Base-by-base conservation (phyloP, 1,284 basidiomycete species). In the Ceraceosorus bombacis region DNA sequence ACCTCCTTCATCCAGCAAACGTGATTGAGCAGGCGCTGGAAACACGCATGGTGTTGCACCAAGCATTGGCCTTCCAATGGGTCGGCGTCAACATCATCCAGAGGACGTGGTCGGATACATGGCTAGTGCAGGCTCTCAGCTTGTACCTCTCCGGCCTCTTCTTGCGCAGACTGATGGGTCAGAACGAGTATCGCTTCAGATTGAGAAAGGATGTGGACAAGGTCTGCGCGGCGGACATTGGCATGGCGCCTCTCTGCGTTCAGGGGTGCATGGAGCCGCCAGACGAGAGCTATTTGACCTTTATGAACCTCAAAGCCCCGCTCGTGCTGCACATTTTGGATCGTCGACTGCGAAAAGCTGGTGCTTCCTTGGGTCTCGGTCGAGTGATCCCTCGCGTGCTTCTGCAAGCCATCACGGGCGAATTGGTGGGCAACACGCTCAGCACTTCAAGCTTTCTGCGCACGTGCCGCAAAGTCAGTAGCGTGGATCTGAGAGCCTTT, bases 141-240 rank as follows among this genome's bases (percentile, higher is more conserved):
- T 82, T 92, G 41, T 94, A 96, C 78, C 88, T 98, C 73, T 88
- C 89, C 36, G 87, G 88, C 10, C 83, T 94, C 52, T 97, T 91
- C 80, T 81, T 95, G 67, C 85, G 88, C 59, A 88, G 88, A 72
- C 80, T 94, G 5, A 82, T 96, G 64, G 95, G 95, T 27, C 95
- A 89, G 79, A 99, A 98, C 81, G 95, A 99, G 77, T 98, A 96
- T 73, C 85, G 94, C 2, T 98, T 92, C 79, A 83, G 90, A 55
- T 79, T 98, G 72, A 94, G 94, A 81, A 93, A 92, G 78, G 95
- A 98, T 77, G 94, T 96, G 83, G 87, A 93, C 66, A 87, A 90
- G n/a, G 88, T 95, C 51, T 83, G 91, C 39, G 85, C 87, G 63
- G 84, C 86, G 81, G 95, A 99, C 78, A 85, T 88, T 54, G 83